Percentiles rank a stretch among this genome's conserved stretches.
phyloP scores from a whole-genome alignment of 208 protist species.

The Histomonas meleagridis region DNA sequence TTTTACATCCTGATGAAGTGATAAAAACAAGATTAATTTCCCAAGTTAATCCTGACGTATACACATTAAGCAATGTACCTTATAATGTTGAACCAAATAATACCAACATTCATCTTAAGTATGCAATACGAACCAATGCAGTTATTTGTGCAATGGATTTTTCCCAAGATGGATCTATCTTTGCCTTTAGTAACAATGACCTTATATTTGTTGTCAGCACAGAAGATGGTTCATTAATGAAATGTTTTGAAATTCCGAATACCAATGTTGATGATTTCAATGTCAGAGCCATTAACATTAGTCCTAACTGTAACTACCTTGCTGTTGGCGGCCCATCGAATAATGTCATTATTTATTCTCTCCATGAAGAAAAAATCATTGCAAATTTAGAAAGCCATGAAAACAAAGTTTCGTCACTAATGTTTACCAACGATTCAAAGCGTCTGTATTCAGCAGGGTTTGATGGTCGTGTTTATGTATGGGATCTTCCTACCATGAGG shows the following conservation, averaged over 20 bases:
- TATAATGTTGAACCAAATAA: too few species aligned
- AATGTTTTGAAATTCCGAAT: background rate
- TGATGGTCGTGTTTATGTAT: background rate
- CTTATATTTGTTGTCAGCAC: background rate
- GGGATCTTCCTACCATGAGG: background rate
- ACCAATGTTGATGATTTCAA: background rate
- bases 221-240: background rate
- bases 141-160: background rate
- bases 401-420: background rate
- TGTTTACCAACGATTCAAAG: background rate
- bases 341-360: background rate
- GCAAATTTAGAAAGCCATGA: background rate
- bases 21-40: too few species aligned
- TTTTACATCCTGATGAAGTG: too few species aligned
- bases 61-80: too few species aligned
- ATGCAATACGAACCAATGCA: background rate
- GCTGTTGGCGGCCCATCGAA: background rate
- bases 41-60: too few species aligned
- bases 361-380: background rate
- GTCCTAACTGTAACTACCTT: background rate
- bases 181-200: background rate
- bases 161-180: background rate
- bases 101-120: too few species aligned
- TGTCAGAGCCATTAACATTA: background rate
- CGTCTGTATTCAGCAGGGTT: background rate